Conservation (phyloP, 116 monocot genomes). For the Posidonia oceanica region DNA sequence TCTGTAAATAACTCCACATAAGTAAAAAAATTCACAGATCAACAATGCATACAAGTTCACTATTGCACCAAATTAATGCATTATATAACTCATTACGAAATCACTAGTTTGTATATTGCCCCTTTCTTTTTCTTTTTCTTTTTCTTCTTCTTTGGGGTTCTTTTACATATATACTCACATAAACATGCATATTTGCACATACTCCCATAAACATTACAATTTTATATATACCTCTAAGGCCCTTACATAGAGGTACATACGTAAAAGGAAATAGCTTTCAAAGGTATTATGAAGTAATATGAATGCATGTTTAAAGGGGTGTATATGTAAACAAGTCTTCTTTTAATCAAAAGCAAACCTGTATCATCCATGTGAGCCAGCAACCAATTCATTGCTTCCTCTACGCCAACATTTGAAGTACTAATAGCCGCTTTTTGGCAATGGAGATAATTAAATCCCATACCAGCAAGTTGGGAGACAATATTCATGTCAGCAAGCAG, state of each 20-base stretch:
- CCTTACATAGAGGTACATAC: no score
- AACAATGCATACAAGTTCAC: background rate
- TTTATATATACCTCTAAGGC: no score
- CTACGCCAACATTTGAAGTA: conserved; percentile 78
- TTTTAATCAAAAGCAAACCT: conserved; percentile 28
- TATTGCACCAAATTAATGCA: no score
- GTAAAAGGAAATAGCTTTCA: no score
- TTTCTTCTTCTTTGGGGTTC: no score
- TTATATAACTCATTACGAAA: background rate
- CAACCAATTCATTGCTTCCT: conserved; percentile 97
- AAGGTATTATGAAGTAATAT: no score
- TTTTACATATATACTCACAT: no score
- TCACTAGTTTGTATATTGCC: background rate
- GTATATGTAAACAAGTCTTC: background rate
- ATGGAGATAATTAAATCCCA: conserved; percentile 91
- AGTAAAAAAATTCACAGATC: background rate
- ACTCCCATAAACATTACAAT: no score
- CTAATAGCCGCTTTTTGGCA: conserved; percentile 97
- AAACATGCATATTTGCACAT: no score
- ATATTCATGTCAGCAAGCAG: conserved; percentile 51
- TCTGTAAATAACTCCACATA: conserved; percentile 28
- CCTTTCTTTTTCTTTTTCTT: no score
- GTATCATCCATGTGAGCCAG: conserved; percentile 92
- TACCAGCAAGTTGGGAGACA: conserved; percentile 60
- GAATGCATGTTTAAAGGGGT: no score